phyloP scores from a whole-genome alignment of 129 eudicot species.

The Lactuca sativa region DNA sequence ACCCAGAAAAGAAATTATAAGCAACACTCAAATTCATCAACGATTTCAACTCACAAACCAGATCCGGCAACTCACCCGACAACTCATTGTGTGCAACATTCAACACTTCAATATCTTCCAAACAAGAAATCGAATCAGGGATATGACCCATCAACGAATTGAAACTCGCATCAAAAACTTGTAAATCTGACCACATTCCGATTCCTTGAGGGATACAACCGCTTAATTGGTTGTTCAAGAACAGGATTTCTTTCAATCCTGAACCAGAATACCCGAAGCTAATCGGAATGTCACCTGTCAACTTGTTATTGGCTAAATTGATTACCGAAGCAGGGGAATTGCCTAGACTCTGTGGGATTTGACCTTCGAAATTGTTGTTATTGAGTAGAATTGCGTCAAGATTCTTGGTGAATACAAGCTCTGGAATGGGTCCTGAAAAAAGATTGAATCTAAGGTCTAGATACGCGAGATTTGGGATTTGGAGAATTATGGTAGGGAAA shows the following conservation, averaged over 20 bases:
- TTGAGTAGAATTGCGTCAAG: slow-evolving; percentile 92
- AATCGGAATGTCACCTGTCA: slow-evolving; percentile 54
- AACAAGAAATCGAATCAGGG: slow-evolving; percentile 69
- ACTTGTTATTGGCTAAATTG: slow-evolving; percentile 62
- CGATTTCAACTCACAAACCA: slow-evolving; percentile 55
- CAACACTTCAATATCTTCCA: slow-evolving; percentile 59
- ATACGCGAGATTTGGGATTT: slow-evolving; percentile 62
- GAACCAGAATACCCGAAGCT: slow-evolving; percentile 60
- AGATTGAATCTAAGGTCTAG: slow-evolving; percentile 74
- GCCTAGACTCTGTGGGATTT: slow-evolving; percentile 57
- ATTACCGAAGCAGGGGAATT: slow-evolving; percentile 77
- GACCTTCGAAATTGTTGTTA: slow-evolving; percentile 61
- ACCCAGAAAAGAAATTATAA: slow-evolving; percentile 75
- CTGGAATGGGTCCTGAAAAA: slow-evolving; percentile 74
- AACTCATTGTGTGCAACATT: slow-evolving; percentile 63
- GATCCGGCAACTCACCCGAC: slow-evolving; percentile 63
- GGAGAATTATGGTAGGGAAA: slow-evolving; percentile 48
- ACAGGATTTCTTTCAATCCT: slow-evolving; percentile 51
- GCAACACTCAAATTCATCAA: slow-evolving; percentile 64
- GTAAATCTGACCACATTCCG: slow-evolving; percentile 63
- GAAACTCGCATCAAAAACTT: slow-evolving; percentile 56
- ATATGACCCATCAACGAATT: slow-evolving; percentile 59
- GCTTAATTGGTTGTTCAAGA: slow-evolving; percentile 59
- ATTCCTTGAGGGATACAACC: slow-evolving; percentile 77
- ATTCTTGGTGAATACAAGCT: slow-evolving; percentile 51